Evolutionary conservation across 257 asterid species (phyloP).

Genomic region (Solanum lignicaule): DNA sequence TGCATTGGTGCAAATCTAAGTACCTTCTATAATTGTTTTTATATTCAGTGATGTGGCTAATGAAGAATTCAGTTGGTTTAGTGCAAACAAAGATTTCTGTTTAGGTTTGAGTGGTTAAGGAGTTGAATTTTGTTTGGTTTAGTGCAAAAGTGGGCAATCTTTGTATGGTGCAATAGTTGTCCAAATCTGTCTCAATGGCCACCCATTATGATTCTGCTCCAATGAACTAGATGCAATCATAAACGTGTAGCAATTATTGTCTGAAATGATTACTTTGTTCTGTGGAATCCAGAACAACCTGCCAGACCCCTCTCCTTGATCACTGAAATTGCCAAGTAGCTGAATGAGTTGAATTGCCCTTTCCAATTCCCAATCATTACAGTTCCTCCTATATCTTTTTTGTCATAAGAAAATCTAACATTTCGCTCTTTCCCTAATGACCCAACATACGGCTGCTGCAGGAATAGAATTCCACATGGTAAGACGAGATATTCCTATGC

Average conservation of each 20-base stretch:
- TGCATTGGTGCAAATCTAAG: background rate
- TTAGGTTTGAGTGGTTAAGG: background rate
- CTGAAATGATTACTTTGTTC: background rate
- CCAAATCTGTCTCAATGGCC: background rate
- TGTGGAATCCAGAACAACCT: background rate
- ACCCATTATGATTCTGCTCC: background rate
- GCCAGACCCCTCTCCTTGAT: background rate
- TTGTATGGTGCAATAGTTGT: background rate
- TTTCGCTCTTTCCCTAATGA: background rate
- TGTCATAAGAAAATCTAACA: background rate
- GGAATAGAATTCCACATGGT: background rate
- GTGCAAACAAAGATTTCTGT: background rate
- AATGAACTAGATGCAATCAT: background rate
- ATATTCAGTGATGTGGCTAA: background rate
- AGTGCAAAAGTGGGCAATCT: background rate
- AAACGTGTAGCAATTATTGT: background rate
- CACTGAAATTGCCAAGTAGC: background rate
- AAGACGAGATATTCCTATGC: background rate
- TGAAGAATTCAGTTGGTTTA: background rate
- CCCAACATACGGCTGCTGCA: background rate
- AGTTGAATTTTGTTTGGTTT: background rate
- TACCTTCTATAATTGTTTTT: background rate
- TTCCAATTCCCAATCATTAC: background rate
- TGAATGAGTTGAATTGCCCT: background rate
- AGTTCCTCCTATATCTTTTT: background rate